Base-by-base conservation (phyloP, 2,329 filamentous ascomycete species). In the Cladosporium sp. region DNA sequence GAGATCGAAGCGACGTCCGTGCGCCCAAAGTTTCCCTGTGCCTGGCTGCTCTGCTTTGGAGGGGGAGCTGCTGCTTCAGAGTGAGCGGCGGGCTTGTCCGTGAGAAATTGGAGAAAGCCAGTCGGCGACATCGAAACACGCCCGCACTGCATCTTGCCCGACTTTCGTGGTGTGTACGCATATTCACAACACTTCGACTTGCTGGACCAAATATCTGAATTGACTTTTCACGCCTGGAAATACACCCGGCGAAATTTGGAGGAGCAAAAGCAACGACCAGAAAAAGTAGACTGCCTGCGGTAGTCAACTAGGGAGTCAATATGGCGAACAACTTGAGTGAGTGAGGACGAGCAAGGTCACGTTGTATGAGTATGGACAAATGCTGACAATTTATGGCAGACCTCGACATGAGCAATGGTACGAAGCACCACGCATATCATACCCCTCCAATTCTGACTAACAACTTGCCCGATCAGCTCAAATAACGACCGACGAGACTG, bases 401-500 rank as follows among this genome's bases (percentile, higher is more conserved):
- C 80, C 81, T 93, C 74, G 89, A 93, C 80, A 80, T 92, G 78
- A 88, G 88, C 64, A 90, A 92, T 75, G 89, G 89, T 93, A 89
- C 70, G 66, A 64, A 28, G 3, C 22, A 45, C 22, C 52, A 36
- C 49, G 47, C 56, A 59, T 52, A 39, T 39, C 11, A 19, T 43
- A 51, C 22, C 49, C 50, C 40, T 51, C 39, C 45, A 56, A 22
- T 11, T 15, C 54, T 49, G 38, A 60, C 20, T 34, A 37, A 59
- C 42, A 52, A 28, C 55, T 39, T 19, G 22, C 25, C 7, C 37
- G 22, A 42, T 19, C 42, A 85, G 85, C 85, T 70, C 82, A 84
- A 76, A 78, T 99, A 76, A 86, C 97, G 82, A 96, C 96, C 82
- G 94, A 99, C 83, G 94, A 99, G 80, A 88, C 94, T 76, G 94